Evolutionary conservation across 805 yeast species (phyloP), one percentile per base, ranked within the genome.

Genomic region (Lipomyces kockii): DNA sequence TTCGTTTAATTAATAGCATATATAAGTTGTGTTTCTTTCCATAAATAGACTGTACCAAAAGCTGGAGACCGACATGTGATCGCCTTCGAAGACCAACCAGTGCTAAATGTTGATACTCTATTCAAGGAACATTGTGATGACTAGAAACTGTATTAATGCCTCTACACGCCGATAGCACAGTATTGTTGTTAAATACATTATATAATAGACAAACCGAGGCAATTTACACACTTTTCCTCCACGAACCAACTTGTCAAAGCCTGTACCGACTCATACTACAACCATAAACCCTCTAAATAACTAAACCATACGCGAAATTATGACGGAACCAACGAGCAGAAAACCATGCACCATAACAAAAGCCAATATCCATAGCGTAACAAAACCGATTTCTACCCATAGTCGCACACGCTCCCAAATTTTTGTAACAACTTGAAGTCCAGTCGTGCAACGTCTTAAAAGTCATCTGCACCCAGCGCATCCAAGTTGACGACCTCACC

Each of bases 401-500:
- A 46, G 20, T 27, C 34, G 14, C 27, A 22, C 35, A 58, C 39
- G 49, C 52, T 52, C 17, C n/a, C 20, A 53, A 14, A 27, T 14
- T 17, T 17, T 43, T 27, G 17, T 17, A 9, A 25, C 22, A 35
- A 11, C 29, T 29, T n/a, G 35, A 46, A 12, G 27, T n/a, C 20
- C 9, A 43, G 49, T 43, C n/a, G 4, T 43, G 39, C 34, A 52
- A 22, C 11, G 7, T 22, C 17, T 62, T 43, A 69, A 34, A 69
- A 64, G 27, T 66, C 70, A 34, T 65, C 68, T 58, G 63, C 67
- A 32, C 72, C 68, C 22, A 69, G 49, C n/a, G 71, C 85, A 74
- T 85, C 92, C 70, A 94, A 80, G 39, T 89, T 87, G 63, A 95
- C 87, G 11, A 88, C 88, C 80, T 95, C 97, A 62, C 99, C 99